Evolutionary conservation across 1,139 yeast genomes (phyloP).

Genomic region (Hanseniaspora gamundiae): DNA sequence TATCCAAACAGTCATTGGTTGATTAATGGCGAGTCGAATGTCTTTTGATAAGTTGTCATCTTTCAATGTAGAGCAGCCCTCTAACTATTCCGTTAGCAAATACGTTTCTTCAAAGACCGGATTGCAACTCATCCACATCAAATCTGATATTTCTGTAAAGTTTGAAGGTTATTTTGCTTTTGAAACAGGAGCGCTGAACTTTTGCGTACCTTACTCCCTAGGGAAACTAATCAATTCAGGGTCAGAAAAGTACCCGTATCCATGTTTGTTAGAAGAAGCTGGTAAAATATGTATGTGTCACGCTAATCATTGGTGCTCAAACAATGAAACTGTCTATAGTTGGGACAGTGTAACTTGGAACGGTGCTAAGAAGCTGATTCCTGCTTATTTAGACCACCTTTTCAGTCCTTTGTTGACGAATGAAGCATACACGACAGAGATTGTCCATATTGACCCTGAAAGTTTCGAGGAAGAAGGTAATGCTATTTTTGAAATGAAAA

Average conservation of each 20-base stretch:
- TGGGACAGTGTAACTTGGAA: conserved; percentile 85
- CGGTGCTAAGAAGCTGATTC: conserved; percentile 63
- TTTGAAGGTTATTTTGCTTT: conserved; percentile 81
- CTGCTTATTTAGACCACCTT: conserved; percentile 73
- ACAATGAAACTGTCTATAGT: conserved; percentile 81
- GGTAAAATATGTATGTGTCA: conserved; percentile 65
- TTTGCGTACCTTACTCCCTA: conserved; percentile 81
- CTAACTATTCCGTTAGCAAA: neutral
- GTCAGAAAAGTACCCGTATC: conserved; percentile 66
- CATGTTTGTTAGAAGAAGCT: conserved; percentile 66
- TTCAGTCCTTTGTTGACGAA: conserved; percentile 69
- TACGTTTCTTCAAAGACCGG: conserved; percentile 42
- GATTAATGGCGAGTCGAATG: neutral
- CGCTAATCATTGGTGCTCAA: conserved; percentile 87
- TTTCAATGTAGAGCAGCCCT: neutral
- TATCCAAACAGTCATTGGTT: too few species aligned
- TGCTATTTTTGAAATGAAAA: conserved; percentile 45
- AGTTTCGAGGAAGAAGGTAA: conserved; percentile 72
- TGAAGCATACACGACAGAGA: conserved; percentile 77
- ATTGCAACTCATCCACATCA: conserved; percentile 52
- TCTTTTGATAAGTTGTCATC: neutral
- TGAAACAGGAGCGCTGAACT: conserved; percentile 69
- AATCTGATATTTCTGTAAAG: conserved; percentile 57
- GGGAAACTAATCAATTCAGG: conserved; percentile 88
- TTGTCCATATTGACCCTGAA: conserved; percentile 72